These are phyloP conservation scores for Penicillium sp. DNA, from an alignment of 2,329 filamentous ascomycete genomes.

Conservation along the genomic window DNA sequence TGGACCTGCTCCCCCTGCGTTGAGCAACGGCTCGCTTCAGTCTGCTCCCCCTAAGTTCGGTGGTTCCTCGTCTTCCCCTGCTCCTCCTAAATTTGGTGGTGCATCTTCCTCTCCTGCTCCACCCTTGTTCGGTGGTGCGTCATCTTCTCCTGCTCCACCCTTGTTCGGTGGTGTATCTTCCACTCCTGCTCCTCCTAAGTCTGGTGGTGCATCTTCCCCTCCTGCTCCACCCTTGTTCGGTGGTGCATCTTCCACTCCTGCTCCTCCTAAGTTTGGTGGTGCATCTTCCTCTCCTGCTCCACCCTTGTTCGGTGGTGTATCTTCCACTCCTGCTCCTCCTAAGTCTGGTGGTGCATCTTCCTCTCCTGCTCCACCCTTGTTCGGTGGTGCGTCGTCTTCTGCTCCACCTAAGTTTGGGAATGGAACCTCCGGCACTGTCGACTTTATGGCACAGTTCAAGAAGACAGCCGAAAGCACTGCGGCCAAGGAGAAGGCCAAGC, in stretches of 20 bases:
- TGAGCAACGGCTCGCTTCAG: neutral
- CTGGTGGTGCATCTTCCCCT: neutral
- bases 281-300: neutral
- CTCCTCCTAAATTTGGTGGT: neutral
- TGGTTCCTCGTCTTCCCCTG: neutral
- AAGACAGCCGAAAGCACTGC: constrained; percentile 39
- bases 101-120: too few relatives aligned
- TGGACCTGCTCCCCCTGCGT: neutral
- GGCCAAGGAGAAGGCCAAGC: constrained; percentile 47
- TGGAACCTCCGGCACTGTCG: constrained; percentile 18
- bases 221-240: neutral
- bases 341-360: constrained; percentile 25
- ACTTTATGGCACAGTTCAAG: constrained; percentile 47
- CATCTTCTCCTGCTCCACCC: neutral
- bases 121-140: neutral
- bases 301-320: constrained; percentile 24
- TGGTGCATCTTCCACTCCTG: neutral
- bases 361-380: constrained; percentile 7
- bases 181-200: neutral
- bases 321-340: neutral
- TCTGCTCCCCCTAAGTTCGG: neutral
- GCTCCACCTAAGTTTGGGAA: constrained; percentile 35
- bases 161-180: neutral
- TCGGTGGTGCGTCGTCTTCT: constrained; percentile 4
- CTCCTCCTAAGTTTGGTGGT: neutral